Evolutionary conservation across 202 grass and related monocot genomes (phyloP).

Genomic region (Hordeum pubiflorum): DNA sequence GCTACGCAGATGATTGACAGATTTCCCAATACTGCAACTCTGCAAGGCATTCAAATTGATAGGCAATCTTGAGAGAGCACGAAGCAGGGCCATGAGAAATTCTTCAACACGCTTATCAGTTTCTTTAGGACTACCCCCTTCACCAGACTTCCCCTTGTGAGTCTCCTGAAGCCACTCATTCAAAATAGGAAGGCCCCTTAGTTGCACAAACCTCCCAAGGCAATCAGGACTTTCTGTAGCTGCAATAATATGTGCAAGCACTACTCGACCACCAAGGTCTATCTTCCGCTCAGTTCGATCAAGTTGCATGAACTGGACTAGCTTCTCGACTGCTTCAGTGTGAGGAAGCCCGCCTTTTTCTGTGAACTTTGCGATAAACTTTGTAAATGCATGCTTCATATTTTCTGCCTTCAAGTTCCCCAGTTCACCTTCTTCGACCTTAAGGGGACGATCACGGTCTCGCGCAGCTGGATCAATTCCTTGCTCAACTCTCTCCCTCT

Average conservation of each 20-base stretch:
- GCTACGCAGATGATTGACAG: slow-evolving; percentile 82
- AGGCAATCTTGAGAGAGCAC: slow-evolving; percentile 78
- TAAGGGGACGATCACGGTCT: slow-evolving; percentile 51
- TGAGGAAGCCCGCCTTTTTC: slow-evolving; percentile 74
- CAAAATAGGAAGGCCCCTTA: slow-evolving; percentile 69
- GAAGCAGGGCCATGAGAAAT: slow-evolving; percentile 63
- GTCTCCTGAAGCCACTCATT: slow-evolving; percentile 94
- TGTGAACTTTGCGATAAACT: slow-evolving; percentile 55
- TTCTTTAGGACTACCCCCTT: slow-evolving; percentile 75
- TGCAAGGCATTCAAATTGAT: slow-evolving; percentile 78
- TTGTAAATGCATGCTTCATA: slow-evolving; percentile 54
- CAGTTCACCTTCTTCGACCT: slow-evolving; percentile 52
- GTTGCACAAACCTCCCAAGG: slow-evolving; percentile 77
- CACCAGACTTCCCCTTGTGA: slow-evolving; percentile 75
- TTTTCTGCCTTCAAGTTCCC: slow-evolving; percentile 54
- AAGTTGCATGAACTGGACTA: slow-evolving; percentile 68
- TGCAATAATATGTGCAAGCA: slow-evolving; percentile 78
- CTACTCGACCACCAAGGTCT: slow-evolving; percentile 51
- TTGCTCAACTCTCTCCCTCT: slow-evolving; percentile 69
- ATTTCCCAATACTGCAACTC: slow-evolving; percentile 91
- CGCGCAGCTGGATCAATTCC: slow-evolving; percentile 45
- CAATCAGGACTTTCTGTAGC: slow-evolving; percentile 68
- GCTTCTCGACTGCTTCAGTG: slow-evolving; percentile 66
- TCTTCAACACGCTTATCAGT: slow-evolving; percentile 72
- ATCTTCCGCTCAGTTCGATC: slow-evolving; percentile 69